Base-by-base conservation (phyloP, 2,329 filamentous ascomycete genomes). In the Aspergillus aculeatinus region DNA sequence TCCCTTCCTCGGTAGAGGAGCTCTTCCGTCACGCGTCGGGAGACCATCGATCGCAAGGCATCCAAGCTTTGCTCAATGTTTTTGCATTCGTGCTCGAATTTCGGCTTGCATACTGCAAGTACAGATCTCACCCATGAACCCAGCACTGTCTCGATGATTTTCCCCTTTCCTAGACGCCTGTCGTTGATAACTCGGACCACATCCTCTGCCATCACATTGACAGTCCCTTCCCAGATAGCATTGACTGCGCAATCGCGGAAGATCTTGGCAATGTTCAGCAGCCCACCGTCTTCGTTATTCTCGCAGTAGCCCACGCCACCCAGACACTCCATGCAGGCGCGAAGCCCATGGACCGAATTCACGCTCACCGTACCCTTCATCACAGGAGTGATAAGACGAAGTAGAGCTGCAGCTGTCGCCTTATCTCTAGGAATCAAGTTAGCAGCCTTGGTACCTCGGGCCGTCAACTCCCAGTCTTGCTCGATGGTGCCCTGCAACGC, bases 151-250 rank as follows among this genome's bases (percentile, higher is more conserved):
- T 39, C 51, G 33, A 27, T 21, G 4, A 52, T 11, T 39, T 21
- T n/a, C 14, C 51, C 51, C 5, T 52, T 14, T 6, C 51, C 31
- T 31, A 52, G 19, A 14, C 51, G 51, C 21, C 10, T 14, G 19
- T 52, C 51, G 11, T 11, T 42, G 14, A 52, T 42, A 31, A 52
- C 51, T 39, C 51, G 9, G 3, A 23, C 51, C 29, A 52, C 51
- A 25, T 52, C 51, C 16, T 52, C 51, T 4, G 85, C 85, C 58
- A 92, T 79, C 5, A 92, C 87, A 67, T 90, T 88, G 0, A 88
- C 90, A 0, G 89, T 91, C 1, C 89, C 87, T 72, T 90, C 88
- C 87, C 87, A 90, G 52, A 91, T 88, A 1, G 74, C 73, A 52
- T 79, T 76, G 1, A 82, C 80, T 7, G 80, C 76, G 1, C 82